Evolutionary conservation across 2,329 filamentous ascomycete species (phyloP).

Genomic region (Calonectria montana): DNA sequence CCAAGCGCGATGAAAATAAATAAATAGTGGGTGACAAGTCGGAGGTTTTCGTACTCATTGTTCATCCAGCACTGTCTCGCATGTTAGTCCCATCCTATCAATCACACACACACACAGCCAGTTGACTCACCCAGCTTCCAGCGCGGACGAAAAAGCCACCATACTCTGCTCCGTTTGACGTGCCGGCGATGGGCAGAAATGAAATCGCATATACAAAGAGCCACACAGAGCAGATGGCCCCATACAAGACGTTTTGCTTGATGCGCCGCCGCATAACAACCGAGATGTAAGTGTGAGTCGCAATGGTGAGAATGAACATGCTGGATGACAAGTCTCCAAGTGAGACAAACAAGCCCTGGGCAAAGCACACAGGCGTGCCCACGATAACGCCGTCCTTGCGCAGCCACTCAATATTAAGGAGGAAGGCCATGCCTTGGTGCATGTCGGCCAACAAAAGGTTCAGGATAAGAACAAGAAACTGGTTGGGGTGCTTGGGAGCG

Average conservation of each 20-base stretch:
- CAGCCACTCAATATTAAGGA: slow-evolving; percentile 72
- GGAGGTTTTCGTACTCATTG: slow-evolving; percentile 61
- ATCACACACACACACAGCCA: neutral
- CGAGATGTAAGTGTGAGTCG: slow-evolving; percentile 73
- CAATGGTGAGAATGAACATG: slow-evolving; percentile 75
- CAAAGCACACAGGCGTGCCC: slow-evolving; percentile 65
- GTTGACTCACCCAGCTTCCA: slow-evolving; percentile 66
- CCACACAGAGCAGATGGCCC: slow-evolving; percentile 64
- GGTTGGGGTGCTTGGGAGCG: slow-evolving; percentile 62
- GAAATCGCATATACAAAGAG: slow-evolving; percentile 68
- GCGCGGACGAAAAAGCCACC: slow-evolving; percentile 72
- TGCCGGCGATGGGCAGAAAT: slow-evolving; percentile 60
- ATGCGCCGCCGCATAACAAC: slow-evolving; percentile 68
- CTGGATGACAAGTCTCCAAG: slow-evolving; percentile 74
- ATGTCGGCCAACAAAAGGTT: slow-evolving; percentile 77
- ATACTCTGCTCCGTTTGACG: slow-evolving; percentile 52
- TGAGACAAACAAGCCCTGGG: slow-evolving; percentile 77
- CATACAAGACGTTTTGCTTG: slow-evolving; percentile 62
- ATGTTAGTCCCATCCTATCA: slow-evolving; percentile 19
- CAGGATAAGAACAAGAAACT: slow-evolving; percentile 76
- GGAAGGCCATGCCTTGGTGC: slow-evolving; percentile 72
- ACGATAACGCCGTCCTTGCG: slow-evolving; percentile 64
- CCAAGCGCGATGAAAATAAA: slow-evolving; percentile 66
- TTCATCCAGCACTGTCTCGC: slow-evolving; percentile 71
- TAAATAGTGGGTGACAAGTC: slow-evolving; percentile 72